Evolutionary conservation across 345 rosid species (phyloP), one percentile per base, ranked within the genome.

Genomic region (Xanthoceras sorbifolium): DNA sequence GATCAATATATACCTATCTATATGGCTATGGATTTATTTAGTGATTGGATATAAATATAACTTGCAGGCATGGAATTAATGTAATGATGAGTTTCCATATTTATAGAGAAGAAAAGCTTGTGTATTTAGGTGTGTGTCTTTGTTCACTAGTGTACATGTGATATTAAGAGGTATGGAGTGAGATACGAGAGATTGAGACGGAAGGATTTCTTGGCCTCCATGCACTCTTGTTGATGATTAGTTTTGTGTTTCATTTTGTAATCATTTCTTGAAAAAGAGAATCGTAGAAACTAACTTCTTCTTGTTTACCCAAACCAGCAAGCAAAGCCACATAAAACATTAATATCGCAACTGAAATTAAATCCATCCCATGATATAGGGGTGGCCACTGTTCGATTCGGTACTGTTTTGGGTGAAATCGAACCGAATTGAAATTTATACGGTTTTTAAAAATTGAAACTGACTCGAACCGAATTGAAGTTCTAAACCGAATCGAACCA

Each of bases 141-240:
- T 31, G 50, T 42, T n/a, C 40, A 70, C 67, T n/a, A 6, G 42
- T 38, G 7, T n/a, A n/a, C n/a, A n/a, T n/a, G 1, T 38, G 42
- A 38, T 38, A 38, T 38, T 38, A n/a, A 28, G 72, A 64, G 82
- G 81, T 65, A 84, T 82, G 89, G 87, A 25, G 44, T 59, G 26
- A 63, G 79, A 60, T 40, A 22, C 34, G 40, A 80, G 84, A 84
- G 80, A 74, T 44, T 80, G 64, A 80, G 80, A 87, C 86, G 84
- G 77, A 83, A 83, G n/a, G 57, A 80, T 75, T 81, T 81, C 84
- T 77, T 46, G 9, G 48, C 71, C 61, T 81, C 77, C 72, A 48
- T 60, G 38, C 72, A 46, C 17, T 57, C 48, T 15, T 50, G 9
- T 20, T 26, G 25, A 6, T 0, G 42, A 38, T 4, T 38, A 54